Evolutionary conservation across 179 eudicot species (phyloP), one percentile per base, ranked within the genome.

Genomic region (Gypsophila paniculata): DNA sequence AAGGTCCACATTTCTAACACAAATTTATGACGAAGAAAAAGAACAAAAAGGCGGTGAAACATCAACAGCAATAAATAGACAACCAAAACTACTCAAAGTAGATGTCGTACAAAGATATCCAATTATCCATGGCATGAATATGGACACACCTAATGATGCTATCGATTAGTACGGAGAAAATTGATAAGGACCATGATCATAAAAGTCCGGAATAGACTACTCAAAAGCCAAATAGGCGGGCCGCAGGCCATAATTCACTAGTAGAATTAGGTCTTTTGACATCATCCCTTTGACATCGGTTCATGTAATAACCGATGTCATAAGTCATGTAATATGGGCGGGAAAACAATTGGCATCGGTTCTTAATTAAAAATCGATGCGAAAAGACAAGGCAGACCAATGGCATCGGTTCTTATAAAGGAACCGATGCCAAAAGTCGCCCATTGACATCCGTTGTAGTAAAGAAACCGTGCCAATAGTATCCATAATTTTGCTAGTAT

Each of bases 241-340:
- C 71, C 60, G 25, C 71, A 68, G 71, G 71, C 71, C 60, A 26
- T 26, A 26, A 26, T n/a, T n/a, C n/a, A n/a, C n/a, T n/a, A n/a
- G n/a, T n/a, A n/a, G n/a, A n/a, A n/a, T n/a, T n/a, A n/a, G n/a
- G n/a, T n/a, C n/a, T n/a, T n/a, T n/a, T n/a, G n/a, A n/a, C n/a
- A n/a, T n/a, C n/a, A n/a, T n/a, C n/a, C n/a, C n/a, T n/a, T n/a
- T n/a, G n/a, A n/a, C n/a, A n/a, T n/a, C n/a, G n/a, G n/a, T n/a
- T n/a, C n/a, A n/a, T n/a, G n/a, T n/a, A n/a, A n/a, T n/a, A n/a
- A n/a, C n/a, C n/a, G n/a, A n/a, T n/a, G n/a, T n/a, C n/a, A n/a
- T n/a, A n/a, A n/a, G n/a, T n/a, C n/a, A n/a, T n/a, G n/a, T n/a
- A n/a, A n/a, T n/a, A n/a, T n/a, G n/a, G n/a, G n/a, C n/a, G n/a